Evolutionary conservation across 441 rosid genomes (phyloP).

Genomic region (Populus hybrid): DNA sequence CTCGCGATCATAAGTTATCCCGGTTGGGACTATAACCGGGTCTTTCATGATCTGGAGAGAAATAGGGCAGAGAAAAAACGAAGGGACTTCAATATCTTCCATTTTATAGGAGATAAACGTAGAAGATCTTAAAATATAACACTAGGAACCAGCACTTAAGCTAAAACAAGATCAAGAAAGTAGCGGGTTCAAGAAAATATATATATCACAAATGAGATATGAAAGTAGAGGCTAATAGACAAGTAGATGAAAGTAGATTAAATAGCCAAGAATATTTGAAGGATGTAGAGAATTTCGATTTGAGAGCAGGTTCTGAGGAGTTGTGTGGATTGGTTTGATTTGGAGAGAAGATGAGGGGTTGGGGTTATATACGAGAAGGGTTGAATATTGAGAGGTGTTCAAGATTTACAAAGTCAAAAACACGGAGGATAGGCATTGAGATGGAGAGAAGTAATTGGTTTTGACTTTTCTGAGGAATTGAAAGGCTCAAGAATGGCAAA

Average conservation of each 20-base stretch:
- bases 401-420: constrained; percentile 43
- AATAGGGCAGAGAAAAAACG: constrained; percentile 71
- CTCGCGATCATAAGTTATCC: constrained; percentile 71
- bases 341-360: not conserved
- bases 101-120: constrained; percentile 16
- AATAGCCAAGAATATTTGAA: not conserved
- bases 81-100: constrained; percentile 76
- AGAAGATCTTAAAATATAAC: not conserved
- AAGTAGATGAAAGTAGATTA: not conserved
- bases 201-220: constrained; percentile 9
- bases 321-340: not conserved
- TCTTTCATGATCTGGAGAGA: constrained; percentile 86
- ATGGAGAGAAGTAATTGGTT: constrained; percentile 14
- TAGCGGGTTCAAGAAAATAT: not conserved
- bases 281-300: not conserved
- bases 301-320: not conserved
- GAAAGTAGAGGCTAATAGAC: not conserved
- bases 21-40: constrained; percentile 65
- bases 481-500: constrained; percentile 35
- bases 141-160: not conserved
- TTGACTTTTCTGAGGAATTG: constrained; percentile 45
- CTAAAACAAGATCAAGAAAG: not conserved
- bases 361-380: not conserved
- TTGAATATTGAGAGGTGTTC: constrained; percentile 16
- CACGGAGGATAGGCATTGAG: constrained; percentile 31